These are phyloP conservation scores for Aspergillus persii DNA, from an alignment of 2,329 filamentous ascomycete species.

Conservation along the genomic window DNA sequence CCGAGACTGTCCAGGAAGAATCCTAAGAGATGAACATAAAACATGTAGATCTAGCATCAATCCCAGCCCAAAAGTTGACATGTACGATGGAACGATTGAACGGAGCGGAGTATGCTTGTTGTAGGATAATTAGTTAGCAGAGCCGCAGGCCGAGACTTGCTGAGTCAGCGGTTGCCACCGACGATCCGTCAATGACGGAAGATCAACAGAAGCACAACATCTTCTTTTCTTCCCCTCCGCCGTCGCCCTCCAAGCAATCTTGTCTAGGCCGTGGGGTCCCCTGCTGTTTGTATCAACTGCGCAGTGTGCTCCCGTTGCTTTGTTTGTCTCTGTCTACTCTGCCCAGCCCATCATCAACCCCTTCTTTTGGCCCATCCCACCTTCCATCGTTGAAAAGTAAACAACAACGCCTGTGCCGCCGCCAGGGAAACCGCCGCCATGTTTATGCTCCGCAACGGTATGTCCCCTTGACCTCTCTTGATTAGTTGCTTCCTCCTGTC, in stretches of 20 bases:
- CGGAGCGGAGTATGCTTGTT: too few species aligned
- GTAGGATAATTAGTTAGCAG: too few species aligned
- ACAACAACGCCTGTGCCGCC: conserved; percentile 19
- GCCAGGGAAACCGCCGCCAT: conserved; percentile 39
- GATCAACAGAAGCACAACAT: conserved; percentile 20
- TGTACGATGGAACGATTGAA: too few species aligned
- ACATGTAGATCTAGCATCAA: too few species aligned
- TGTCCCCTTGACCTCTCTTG: conserved; percentile 26
- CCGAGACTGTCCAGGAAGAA: background rate
- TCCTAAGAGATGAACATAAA: background rate
- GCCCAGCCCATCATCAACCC: background rate
- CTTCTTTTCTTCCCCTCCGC: conserved; percentile 12
- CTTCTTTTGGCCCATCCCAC: conserved; percentile 5
- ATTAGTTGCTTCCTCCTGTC: conserved; percentile 5
- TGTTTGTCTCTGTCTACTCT: background rate
- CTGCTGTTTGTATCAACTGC: background rate
- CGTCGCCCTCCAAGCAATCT: background rate
- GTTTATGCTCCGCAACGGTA: conserved; percentile 59
- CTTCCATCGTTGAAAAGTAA: conserved; percentile 10
- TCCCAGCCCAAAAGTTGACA: too few species aligned
- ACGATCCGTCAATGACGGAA: conserved; percentile 24
- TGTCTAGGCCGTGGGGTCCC: background rate
- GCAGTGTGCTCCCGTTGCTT: background rate
- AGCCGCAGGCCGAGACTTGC: background rate
- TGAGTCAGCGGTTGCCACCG: conserved; percentile 21